Evolutionary conservation across 1,284 basidiomycete species (phyloP).

Genomic region (Sanghuangporus baumii): DNA sequence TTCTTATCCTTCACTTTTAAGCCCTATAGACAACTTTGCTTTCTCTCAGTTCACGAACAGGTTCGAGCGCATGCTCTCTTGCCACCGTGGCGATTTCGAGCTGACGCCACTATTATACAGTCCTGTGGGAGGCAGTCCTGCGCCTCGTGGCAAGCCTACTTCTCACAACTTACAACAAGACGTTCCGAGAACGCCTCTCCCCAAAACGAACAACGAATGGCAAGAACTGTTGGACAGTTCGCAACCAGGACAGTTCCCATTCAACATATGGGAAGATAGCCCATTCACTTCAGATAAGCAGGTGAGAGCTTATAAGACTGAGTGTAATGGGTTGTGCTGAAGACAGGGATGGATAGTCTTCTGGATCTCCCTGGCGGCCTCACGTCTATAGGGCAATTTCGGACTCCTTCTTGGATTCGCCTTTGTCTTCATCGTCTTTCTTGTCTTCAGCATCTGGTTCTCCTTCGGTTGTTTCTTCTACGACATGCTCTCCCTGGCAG

Average conservation of each 20-base stretch:
- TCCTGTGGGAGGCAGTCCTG: background rate
- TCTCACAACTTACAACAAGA: background rate
- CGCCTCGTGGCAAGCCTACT: background rate
- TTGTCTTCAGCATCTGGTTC: slow-evolving; percentile 12
- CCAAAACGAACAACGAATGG: slow-evolving; percentile 10
- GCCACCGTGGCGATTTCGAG: background rate
- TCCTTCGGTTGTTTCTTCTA: slow-evolving; percentile 5
- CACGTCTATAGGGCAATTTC: slow-evolving; percentile 8
- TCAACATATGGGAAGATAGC: slow-evolving; percentile 9
- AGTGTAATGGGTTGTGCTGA: background rate
- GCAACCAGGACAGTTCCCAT: slow-evolving; percentile 3
- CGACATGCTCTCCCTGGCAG: slow-evolving; percentile 19
- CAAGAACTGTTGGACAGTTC: slow-evolving; percentile 12
- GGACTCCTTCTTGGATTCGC: slow-evolving; percentile 14
- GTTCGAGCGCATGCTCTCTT: background rate
- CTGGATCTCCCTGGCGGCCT: slow-evolving; percentile 9
- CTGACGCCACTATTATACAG: background rate
- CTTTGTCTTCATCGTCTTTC: slow-evolving; percentile 14
- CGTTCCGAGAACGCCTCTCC: slow-evolving; percentile 3
- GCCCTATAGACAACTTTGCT: slow-evolving; percentile 16
- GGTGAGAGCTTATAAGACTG: background rate
- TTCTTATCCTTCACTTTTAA: slow-evolving; percentile 12
- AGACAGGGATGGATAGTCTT: background rate
- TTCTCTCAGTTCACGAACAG: slow-evolving; percentile 12
- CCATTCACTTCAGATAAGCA: background rate